Conservation (phyloP, 2,329 filamentous ascomycete genomes). For the Colletotrichum orchidophilum region DNA sequence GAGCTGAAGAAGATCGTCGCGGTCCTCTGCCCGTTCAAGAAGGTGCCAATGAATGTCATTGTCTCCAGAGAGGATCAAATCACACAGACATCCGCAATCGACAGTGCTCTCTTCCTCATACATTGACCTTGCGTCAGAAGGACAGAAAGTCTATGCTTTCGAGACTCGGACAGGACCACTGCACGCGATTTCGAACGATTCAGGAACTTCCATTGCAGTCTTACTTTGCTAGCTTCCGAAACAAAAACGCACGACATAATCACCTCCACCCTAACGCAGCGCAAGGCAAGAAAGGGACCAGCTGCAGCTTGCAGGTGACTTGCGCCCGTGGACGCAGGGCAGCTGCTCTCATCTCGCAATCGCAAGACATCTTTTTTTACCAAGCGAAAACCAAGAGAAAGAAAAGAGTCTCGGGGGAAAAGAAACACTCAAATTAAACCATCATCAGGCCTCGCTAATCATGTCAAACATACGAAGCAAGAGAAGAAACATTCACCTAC, state of each 20-base stretch:
- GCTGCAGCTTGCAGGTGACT: background rate
- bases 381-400: background rate
- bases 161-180: background rate
- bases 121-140: background rate
- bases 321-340: background rate
- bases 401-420: background rate
- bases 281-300: background rate
- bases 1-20: background rate
- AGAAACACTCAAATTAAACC: background rate
- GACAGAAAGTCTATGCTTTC: background rate
- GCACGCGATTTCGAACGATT: background rate
- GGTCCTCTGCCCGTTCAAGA: background rate
- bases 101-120: background rate
- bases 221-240: background rate
- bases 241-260: background rate
- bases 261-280: background rate
- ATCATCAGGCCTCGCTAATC: background rate
- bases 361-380: background rate
- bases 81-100: slow-evolving; percentile 10
- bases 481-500: background rate
- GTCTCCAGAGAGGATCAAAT: background rate
- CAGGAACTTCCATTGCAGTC: background rate
- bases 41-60: background rate
- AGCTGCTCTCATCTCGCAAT: background rate
- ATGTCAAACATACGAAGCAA: background rate